phyloP scores from a whole-genome alignment of 169 alveolate genomes.

The Pseudocohnilembus persalinus region DNA sequence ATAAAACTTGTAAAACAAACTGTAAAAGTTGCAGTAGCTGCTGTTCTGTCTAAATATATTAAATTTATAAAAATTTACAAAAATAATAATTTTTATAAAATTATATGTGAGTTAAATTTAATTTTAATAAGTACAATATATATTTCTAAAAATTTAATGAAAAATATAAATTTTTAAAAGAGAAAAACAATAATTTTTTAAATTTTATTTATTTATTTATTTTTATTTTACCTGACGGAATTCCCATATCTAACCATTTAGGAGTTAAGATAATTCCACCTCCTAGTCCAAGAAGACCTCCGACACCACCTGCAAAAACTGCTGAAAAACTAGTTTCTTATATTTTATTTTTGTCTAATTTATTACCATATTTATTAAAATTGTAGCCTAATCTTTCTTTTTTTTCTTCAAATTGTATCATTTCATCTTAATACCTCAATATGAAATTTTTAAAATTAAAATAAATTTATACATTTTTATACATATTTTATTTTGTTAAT shows the following conservation, averaged over 20 bases:
- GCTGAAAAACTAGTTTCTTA: constrained; percentile 52
- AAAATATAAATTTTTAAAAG: too few species aligned
- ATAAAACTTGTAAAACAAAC: constrained; percentile 23
- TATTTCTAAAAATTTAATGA: too few species aligned
- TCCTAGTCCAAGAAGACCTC: constrained; percentile 88
- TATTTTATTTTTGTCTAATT: constrained; percentile 9
- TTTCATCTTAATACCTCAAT: neutral
- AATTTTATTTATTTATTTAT: too few species aligned
- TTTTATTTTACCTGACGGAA: neutral
- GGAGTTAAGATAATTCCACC: constrained; percentile 89
- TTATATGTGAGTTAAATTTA: too few species aligned
- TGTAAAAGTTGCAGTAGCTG: constrained; percentile 32
- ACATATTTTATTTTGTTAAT: too few species aligned
- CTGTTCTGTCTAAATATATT: constrained; percentile 18
- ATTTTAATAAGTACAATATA: too few species aligned
- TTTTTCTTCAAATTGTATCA: neutral
- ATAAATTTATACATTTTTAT: too few species aligned
- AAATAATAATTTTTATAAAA: too few species aligned
- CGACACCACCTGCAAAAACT: constrained; percentile 68
- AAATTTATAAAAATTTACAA: too few species aligned
- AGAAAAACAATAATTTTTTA: too few species aligned
- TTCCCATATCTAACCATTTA: constrained; percentile 74
- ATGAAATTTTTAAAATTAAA: too few species aligned
- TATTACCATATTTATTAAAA: constrained; percentile 15
- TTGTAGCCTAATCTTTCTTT: neutral